These are phyloP conservation scores for Cordyceps pruinosa DNA, from an alignment of 2,329 filamentous ascomycete species.

Conservation along the genomic window DNA sequence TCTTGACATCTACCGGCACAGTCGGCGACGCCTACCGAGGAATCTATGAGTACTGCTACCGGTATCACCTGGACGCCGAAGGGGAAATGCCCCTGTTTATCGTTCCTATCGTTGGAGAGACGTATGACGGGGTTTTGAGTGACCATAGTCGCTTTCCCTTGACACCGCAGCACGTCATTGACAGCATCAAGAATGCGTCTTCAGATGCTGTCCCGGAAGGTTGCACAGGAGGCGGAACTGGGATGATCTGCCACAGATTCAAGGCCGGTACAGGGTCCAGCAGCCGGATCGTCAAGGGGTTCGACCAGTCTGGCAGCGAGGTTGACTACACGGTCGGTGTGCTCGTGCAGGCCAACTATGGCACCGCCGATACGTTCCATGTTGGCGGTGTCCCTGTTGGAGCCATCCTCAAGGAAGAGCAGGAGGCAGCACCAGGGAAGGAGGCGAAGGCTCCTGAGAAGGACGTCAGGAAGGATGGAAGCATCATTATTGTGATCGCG, in stretches of 20 bases:
- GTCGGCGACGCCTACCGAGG: conserved; percentile 54
- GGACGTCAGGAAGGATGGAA: conserved; percentile 28
- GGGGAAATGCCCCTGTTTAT: conserved; percentile 46
- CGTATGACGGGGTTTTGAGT: conserved; percentile 56
- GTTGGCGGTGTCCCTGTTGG: conserved; percentile 58
- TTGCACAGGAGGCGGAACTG: conserved; percentile 59
- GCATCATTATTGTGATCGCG: conserved; percentile 28
- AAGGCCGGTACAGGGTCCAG: conserved; percentile 61
- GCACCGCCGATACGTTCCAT: conserved; percentile 46
- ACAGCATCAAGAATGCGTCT: conserved; percentile 45
- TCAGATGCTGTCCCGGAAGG: conserved; percentile 51
- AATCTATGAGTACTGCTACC: conserved; percentile 48
- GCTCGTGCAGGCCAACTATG: conserved; percentile 61
- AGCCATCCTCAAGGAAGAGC: conserved; percentile 42
- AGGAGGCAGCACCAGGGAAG: conserved; percentile 15
- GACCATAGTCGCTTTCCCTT: conserved; percentile 50
- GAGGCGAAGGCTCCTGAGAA: conserved; percentile 15
- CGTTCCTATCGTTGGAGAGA: conserved; percentile 54
- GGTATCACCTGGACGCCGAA: conserved; percentile 35
- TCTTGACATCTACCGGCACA: conserved; percentile 52
- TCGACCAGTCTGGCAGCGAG: conserved; percentile 24
- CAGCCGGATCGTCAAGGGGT: conserved; percentile 47
- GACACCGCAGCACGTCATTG: conserved; percentile 44
- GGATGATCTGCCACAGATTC: conserved; percentile 59
- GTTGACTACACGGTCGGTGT: conserved; percentile 52